Evolutionary conservation across 148 eudicot genomes (phyloP).

Genomic region (Chenopodium album): DNA sequence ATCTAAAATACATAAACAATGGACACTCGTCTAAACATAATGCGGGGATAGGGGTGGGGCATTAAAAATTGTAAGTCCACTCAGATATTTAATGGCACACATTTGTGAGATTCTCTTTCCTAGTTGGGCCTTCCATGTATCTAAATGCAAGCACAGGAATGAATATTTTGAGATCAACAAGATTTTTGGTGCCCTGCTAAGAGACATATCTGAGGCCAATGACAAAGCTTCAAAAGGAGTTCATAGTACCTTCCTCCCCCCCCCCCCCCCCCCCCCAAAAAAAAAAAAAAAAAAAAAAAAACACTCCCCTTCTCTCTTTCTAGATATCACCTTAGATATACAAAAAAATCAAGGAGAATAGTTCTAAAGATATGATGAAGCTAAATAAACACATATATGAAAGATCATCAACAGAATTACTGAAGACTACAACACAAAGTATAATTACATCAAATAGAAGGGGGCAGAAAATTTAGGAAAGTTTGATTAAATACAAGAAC

Average conservation of each 20-base stretch:
- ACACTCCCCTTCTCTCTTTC: not conserved
- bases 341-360: not conserved
- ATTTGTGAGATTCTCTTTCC: not conserved
- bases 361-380: not conserved
- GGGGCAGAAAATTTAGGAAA: not conserved
- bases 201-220: not conserved
- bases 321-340: not conserved
- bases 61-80: not conserved
- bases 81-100: not conserved
- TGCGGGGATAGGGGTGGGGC: not conserved
- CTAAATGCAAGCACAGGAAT: not conserved
- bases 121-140: not conserved
- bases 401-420: not conserved
- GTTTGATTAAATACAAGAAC: not conserved
- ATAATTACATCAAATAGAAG: not conserved
- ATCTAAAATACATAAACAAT: not conserved
- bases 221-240: not conserved
- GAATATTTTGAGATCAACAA: not conserved
- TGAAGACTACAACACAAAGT: not conserved
- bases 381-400: not conserved
- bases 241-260: not conserved
- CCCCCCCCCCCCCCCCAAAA: too few species aligned
- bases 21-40: not conserved
- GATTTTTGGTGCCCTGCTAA: not conserved
- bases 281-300: too few species aligned